Percentiles rank a stretch among this genome's conserved stretches.
Conservation (phyloP, 306 rosid genomes). For the Leucaena leucocephala region DNA sequence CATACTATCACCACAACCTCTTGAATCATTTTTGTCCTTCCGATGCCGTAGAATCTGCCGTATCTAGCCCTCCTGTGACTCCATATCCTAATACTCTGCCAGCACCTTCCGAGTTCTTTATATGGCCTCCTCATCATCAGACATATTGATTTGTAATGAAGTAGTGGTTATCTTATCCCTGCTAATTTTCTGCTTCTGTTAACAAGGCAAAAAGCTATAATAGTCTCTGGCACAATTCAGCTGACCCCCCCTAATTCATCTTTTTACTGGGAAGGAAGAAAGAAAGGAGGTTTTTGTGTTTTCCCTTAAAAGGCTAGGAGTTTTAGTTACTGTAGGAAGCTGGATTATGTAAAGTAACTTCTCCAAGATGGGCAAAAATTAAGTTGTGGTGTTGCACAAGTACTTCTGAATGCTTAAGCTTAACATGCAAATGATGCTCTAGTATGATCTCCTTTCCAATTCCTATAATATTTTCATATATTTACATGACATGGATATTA, state of each 20-base stretch:
- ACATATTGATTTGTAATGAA: slow-evolving; percentile 39
- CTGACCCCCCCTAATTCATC: slow-evolving; percentile 50
- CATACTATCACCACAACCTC: slow-evolving; percentile 54
- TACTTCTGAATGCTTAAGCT: not conserved
- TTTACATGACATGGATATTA: not conserved
- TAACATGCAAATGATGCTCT: not conserved
- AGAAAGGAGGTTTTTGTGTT: slow-evolving; percentile 42
- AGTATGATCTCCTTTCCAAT: not conserved
- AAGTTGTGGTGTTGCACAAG: slow-evolving; percentile 5
- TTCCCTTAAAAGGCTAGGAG: slow-evolving; percentile 21
- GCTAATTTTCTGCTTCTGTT: slow-evolving; percentile 32
- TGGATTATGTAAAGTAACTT: slow-evolving; percentile 46
- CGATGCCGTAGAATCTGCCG: slow-evolving; percentile 31
- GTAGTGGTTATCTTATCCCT: not conserved
- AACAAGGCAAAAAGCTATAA: slow-evolving; percentile 39
- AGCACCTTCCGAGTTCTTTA: slow-evolving; percentile 53
- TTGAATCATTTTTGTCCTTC: slow-evolving; percentile 54
- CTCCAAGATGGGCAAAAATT: slow-evolving; percentile 35
- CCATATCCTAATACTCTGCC: slow-evolving; percentile 37
- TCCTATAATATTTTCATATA: not conserved
- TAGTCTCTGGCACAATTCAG: slow-evolving; percentile 32
- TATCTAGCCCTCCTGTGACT: slow-evolving; percentile 26
- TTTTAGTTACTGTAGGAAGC: slow-evolving; percentile 38
- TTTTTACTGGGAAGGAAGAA: slow-evolving; percentile 35
- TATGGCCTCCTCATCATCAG: slow-evolving; percentile 80